Evolutionary conservation across 2,329 filamentous ascomycete genomes (phyloP).

Genomic region (Hansfordia pulvinata): DNA sequence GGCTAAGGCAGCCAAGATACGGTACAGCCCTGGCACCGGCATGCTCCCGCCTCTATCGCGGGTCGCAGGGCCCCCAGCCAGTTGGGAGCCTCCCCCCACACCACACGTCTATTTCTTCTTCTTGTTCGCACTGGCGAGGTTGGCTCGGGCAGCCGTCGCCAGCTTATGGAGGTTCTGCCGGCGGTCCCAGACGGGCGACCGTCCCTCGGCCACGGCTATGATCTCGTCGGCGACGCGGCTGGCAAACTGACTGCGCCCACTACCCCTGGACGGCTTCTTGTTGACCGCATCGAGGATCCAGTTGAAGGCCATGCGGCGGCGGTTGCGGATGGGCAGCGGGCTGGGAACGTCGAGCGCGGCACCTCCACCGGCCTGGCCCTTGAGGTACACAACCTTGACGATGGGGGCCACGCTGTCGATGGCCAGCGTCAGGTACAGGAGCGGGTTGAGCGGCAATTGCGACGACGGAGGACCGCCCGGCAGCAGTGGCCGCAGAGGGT

Average conservation of each 20-base stretch:
- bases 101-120: constrained; percentile 12
- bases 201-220: constrained; percentile 75
- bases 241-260: constrained; percentile 60
- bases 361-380: constrained; percentile 77
- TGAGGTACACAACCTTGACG: constrained; percentile 62
- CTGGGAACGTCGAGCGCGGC: constrained; percentile 68
- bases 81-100: too few relatives aligned
- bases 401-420: constrained; percentile 90
- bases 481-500: constrained; percentile 56
- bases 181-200: constrained; percentile 73
- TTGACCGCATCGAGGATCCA: constrained; percentile 84
- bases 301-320: constrained; percentile 63
- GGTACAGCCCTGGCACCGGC: too few relatives aligned
- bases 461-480: constrained; percentile 63
- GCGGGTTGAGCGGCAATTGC: constrained; percentile 77
- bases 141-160: constrained; percentile 66
- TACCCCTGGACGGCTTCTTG: constrained; percentile 62
- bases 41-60: too few relatives aligned
- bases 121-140: constrained; percentile 28
- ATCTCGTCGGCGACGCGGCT: constrained; percentile 75
- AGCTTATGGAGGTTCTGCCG: constrained; percentile 66
- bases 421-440: constrained; percentile 78
- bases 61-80: too few relatives aligned
- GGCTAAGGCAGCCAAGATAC: too few relatives aligned
- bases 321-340: constrained; percentile 61